Conservation (phyloP, 2,329 filamentous ascomycete species). For the Harringtonia lauricola region DNA sequence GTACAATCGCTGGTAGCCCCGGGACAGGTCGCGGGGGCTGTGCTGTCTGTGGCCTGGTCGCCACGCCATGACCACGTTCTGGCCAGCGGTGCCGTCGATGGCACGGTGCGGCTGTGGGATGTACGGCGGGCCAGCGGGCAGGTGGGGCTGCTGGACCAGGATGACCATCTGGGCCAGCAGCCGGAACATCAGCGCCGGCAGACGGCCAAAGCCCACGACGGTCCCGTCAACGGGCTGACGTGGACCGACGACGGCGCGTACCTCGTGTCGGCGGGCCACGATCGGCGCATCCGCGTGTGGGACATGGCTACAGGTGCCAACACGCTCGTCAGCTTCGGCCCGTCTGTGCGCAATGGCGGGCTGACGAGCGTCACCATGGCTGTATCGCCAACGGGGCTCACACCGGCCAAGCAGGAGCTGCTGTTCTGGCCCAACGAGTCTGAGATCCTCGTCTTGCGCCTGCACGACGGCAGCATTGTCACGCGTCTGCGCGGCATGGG, state of each 20-base stretch:
- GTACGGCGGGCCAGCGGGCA: conserved; percentile 67
- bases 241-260: conserved; percentile 75
- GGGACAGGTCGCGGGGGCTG: conserved; percentile 41
- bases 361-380: conserved; percentile 51
- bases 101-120: conserved; percentile 78
- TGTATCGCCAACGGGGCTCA: conserved; percentile 48
- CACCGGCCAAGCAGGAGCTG: conserved; percentile 46
- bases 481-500: conserved; percentile 59
- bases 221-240: conserved; percentile 70
- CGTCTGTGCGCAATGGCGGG: conserved; percentile 63
- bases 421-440: conserved; percentile 74
- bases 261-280: conserved; percentile 72
- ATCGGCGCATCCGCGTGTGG: conserved; percentile 81
- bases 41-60: conserved; percentile 69
- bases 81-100: conserved; percentile 76
- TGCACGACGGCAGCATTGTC: conserved; percentile 65
- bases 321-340: conserved; percentile 79
- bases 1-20: conserved; percentile 63
- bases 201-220: conserved; percentile 59
- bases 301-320: conserved; percentile 71
- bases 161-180: conserved; percentile 64
- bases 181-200: conserved; percentile 28
- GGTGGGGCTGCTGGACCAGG: conserved; percentile 70
- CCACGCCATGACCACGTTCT: conserved; percentile 69
- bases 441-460: conserved; percentile 69